Base-by-base conservation (phyloP, 345 rosid genomes). In the Pugionium dolabratum region DNA sequence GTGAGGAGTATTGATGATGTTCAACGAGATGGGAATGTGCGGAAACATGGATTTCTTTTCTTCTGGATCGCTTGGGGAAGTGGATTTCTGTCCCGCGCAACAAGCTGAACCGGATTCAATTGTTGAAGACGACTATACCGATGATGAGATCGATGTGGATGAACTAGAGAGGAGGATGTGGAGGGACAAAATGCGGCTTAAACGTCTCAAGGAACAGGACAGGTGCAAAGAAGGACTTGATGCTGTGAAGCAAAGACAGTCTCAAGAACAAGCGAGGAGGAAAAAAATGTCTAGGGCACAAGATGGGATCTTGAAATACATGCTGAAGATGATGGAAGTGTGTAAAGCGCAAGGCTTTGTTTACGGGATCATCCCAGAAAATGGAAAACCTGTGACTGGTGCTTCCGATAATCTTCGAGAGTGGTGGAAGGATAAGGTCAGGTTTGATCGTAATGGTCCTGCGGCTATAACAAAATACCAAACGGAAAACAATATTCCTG, bases 391-490 rank as follows among this genome's bases (percentile, higher is more conserved):
- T 2, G 96, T 94, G 2, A 84, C 96, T 47, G 99, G 99, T 40
- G 79, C 99, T 0, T 94, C 99, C 1, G 99, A 94, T 60, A 94
- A 94, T 50, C 78, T 90, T 18, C 67, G 99, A 74, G 97, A 95
- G 76, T 94, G 99, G 99, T 94, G 99, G 99, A 94, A 94, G 70
- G 99, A 94, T 75, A 90, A 88, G 79, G 99, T 94, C 30, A 86
- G 87, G 81, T 94, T 90, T 25, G 99, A 94, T 76, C 93, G 84
- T 76, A 94, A 94, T 56, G 99, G 99, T 30, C 99, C 97, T 0
- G 97, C 96, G 0, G 97, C 99, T 9, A 90, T 94, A 44, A 67
- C 79, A 0, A 94, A 90, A 62, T 82, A 88, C 64, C 92, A 86
- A 66, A 87, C 93, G 2, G 97, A 94, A 41, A 83, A 85, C 75